Evolutionary conservation across 2,329 filamentous ascomycete species (phyloP), one percentile per base, ranked within the genome.

Genomic region (Neopestalotiopsis clavispora): DNA sequence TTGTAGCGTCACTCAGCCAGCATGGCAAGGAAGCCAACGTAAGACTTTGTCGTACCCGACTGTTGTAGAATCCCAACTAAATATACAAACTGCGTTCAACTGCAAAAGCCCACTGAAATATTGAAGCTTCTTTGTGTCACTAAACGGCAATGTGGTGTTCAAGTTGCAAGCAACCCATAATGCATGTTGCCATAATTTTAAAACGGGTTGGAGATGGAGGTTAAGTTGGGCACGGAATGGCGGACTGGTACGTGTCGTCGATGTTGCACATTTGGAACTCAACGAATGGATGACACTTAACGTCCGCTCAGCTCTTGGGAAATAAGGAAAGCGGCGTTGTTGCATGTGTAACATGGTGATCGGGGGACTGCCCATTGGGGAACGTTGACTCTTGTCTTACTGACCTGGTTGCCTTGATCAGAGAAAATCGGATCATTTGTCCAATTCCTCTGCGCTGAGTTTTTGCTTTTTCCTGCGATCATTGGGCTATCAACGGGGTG

Each of bases 261-360:
- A 52, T 20, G 45, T 52, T 52, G n/a, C 45, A 52, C 45, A 52
- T 52, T 52, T 52, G 45, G 17, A 38, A 52, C 45, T 23, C 45
- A 6, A 52, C 45, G 45, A 52, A 52, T 52, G 45, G 57, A 59
- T 59, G 30, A 59, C 20, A 34, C 5, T 30, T 14, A 34, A 34
- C 57, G 30, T 56, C 49, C 49, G 20, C 17, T 56, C 49, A 56
- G 49, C 28, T 32, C 57, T 34, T 12, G 12, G 6, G n/a, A 52
- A 59, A 59, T 30, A 59, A 59, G 57, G 23, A 59, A 59, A 59
- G 30, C 23, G 23, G 57, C 57, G 28, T 59, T 14, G 20, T 59
- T 59, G 23, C 23, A 28, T 30, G 57, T 34, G 57, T 34, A 28
- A 59, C 57, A 38, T 7, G 34, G 34, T 10, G 34, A 38, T 38